These are phyloP conservation scores for Globisporangium mamillatum DNA, from an alignment of 352 stramenopile species.

Conservation along the genomic window DNA sequence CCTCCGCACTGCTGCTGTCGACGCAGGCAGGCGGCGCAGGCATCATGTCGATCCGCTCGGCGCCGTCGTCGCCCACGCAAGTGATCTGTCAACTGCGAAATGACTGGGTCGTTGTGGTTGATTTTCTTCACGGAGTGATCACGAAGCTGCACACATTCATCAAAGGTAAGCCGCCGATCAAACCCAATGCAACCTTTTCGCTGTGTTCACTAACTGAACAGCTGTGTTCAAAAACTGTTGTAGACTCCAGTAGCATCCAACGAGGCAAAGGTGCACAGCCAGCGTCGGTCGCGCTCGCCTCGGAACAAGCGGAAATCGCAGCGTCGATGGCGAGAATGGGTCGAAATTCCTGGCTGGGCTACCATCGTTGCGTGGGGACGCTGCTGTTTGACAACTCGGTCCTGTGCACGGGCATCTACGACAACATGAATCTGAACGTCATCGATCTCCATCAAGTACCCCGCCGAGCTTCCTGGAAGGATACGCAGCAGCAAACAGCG, in stretches of 20 bases:
- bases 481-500: neutral
- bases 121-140: constrained; percentile 33
- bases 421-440: constrained; percentile 39
- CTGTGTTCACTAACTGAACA: no score
- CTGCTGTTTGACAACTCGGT: constrained; percentile 52
- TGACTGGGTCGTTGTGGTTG: constrained; percentile 65
- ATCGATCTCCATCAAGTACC: constrained; percentile 49
- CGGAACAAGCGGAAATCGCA: constrained; percentile 20
- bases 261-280: constrained; percentile 24
- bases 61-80: constrained; percentile 33
- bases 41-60: constrained; percentile 41
- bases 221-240: neutral
- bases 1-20: constrained; percentile 23
- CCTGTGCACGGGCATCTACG: constrained; percentile 44
- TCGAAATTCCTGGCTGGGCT: constrained; percentile 52
- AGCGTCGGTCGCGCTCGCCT: constrained; percentile 31
- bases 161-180: constrained; percentile 28
- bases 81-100: constrained; percentile 67
- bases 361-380: constrained; percentile 43
- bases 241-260: constrained; percentile 7
- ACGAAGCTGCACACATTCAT: constrained; percentile 61
- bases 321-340: neutral
- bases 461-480: neutral
- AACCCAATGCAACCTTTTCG: no score
- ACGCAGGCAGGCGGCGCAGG: constrained; percentile 24